These are phyloP conservation scores for Claviceps sp. DNA, from an alignment of 2,329 filamentous ascomycete species.

Conservation along the genomic window DNA sequence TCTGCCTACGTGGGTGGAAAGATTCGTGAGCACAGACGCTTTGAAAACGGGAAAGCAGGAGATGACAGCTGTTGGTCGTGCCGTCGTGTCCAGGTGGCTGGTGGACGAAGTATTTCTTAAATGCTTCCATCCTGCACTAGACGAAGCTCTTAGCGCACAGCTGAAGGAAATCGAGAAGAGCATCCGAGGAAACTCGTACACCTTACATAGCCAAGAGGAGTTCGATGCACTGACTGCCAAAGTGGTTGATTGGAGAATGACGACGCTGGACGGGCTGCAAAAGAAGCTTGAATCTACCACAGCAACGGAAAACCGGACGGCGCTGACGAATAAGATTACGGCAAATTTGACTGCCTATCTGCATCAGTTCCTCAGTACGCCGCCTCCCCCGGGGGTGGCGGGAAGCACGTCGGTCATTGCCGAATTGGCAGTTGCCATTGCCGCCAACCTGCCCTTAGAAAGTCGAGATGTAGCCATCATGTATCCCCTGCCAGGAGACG, in stretches of 20 bases:
- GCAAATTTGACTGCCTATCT: constrained; percentile 55
- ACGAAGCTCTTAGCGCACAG: constrained; percentile 59
- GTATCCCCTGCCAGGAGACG: constrained; percentile 68
- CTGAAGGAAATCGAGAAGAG: constrained; percentile 81
- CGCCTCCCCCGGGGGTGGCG: constrained; percentile 68
- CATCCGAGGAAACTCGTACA: constrained; percentile 65
- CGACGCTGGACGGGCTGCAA: constrained; percentile 82
- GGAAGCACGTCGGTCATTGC: constrained; percentile 86
- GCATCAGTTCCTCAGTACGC: constrained; percentile 60
- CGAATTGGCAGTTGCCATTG: constrained; percentile 76
- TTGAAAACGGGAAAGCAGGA: constrained; percentile 83
- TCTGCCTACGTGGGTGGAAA: constrained; percentile 68
- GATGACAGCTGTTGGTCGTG: constrained; percentile 90
- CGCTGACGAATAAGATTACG: constrained; percentile 59
- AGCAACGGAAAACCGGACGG: constrained; percentile 50
- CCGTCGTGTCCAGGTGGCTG: constrained; percentile 79
- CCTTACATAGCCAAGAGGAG: constrained; percentile 68
- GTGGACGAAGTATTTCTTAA: constrained; percentile 83
- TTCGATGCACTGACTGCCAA: constrained; percentile 78
- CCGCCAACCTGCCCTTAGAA: constrained; percentile 76
- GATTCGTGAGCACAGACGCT: constrained; percentile 73
- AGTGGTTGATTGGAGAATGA: constrained; percentile 83
- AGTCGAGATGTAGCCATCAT: constrained; percentile 80
- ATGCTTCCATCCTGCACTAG: constrained; percentile 83
- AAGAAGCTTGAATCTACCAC: constrained; percentile 53